Base-by-base conservation (phyloP, 2,329 filamentous ascomycete species). In the Cordyceps fumosorosea region DNA sequence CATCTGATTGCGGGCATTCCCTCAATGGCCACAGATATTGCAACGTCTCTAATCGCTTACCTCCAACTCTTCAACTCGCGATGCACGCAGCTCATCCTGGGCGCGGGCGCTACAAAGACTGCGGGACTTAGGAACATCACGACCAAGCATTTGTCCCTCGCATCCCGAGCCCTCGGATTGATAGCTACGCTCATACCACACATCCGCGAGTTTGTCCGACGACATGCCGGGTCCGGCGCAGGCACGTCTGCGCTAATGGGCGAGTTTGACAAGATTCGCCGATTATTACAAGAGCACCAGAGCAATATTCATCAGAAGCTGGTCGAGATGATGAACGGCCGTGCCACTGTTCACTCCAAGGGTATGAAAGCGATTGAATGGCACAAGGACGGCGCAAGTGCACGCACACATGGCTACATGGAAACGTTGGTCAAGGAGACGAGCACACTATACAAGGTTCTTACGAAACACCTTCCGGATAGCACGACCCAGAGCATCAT, bases 91-190 rank as follows among this genome's bases (percentile, higher is more conserved):
- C 84, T 99, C 63, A 97, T 99, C 66, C 86, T 99, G 7, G 95
- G 95, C 1, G 95, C 95, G 1, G 95, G 95, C 5, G 95, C 95
- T 4, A 97, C 91, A 5, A 83, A 86, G 42, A 92, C 89, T 26
- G 95, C 93, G 1, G 93, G 93, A 0, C 80, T 99, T 22, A 96
- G 92, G 73, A 97, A 97, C 70, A 99, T 99, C 72, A 96, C 91
- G 0, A 96, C 95, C 0, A 95, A 95, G 69, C 93, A 99, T 75
- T 83, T 99, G 1, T 93, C 95, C 0, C 85, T 98, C 20, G 93
- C 95, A 2, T 93, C 90, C 0, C 93, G 97, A 73, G 90, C 93
- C 0, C 77, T 98, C 22, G 89, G 89, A 51, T 97, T 99, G 72
- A 86, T 96, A 52, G 89, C 93, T 26, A 87, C 91, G 0, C 80